These are phyloP conservation scores for Chenopodium quinoa DNA, from an alignment of 148 eudicot species.

Conservation along the genomic window DNA sequence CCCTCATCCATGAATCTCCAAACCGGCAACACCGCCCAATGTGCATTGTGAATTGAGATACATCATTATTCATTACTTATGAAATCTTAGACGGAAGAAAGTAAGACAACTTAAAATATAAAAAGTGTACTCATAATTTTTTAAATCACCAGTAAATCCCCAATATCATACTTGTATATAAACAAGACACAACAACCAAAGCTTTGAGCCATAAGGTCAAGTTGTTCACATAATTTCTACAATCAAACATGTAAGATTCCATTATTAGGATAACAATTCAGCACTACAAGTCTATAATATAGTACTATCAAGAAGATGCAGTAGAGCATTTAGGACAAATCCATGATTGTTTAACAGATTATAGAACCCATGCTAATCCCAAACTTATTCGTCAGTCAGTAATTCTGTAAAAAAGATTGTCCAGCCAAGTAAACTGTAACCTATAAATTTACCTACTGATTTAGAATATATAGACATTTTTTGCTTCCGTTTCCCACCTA, in stretches of 20 bases:
- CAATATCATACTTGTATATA: not conserved
- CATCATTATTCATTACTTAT: not conserved
- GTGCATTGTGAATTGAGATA: conserved; percentile 1
- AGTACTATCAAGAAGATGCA: too few relatives aligned
- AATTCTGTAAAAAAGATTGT: not conserved
- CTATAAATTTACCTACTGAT: too few relatives aligned
- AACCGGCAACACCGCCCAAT: conserved; percentile 13
- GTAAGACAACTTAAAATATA: not conserved
- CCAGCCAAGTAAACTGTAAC: not conserved
- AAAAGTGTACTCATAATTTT: not conserved
- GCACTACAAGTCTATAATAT: too few relatives aligned
- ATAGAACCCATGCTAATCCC: not conserved
- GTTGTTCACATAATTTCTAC: not conserved
- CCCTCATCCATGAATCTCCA: conserved; percentile 59
- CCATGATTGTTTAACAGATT: not conserved
- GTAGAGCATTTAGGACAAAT: too few relatives aligned
- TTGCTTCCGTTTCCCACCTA: too few relatives aligned
- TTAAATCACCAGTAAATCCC: not conserved
- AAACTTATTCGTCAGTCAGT: not conserved
- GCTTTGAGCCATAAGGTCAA: not conserved
- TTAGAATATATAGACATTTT: too few relatives aligned
- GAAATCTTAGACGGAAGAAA: not conserved
- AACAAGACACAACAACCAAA: not conserved
- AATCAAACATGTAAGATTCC: not conserved
- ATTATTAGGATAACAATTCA: too few relatives aligned